These are phyloP conservation scores for Bretschneidera sinensis DNA, from an alignment of 345 rosid genomes.

Conservation along the genomic window DNA sequence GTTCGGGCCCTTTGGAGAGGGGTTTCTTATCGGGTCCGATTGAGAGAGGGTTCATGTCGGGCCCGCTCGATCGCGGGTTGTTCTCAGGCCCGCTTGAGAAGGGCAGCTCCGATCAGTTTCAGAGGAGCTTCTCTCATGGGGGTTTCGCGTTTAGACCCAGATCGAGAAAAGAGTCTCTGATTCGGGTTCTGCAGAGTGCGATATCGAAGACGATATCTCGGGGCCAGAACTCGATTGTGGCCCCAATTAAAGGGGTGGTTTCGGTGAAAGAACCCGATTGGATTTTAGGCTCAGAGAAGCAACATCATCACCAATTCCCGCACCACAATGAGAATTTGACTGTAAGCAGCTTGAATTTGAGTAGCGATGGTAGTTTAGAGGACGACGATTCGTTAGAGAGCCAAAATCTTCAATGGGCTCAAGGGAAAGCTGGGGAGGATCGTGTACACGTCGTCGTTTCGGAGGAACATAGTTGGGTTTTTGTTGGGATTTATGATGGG, in stretches of 20 bases:
- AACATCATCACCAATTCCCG: slow-evolving; percentile 15
- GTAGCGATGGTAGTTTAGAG: slow-evolving; percentile 73
- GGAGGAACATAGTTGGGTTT: slow-evolving; percentile 91
- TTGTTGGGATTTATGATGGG: slow-evolving; percentile 96
- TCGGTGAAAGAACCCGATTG: slow-evolving; percentile 70
- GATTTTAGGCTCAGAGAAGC: slow-evolving; percentile 54
- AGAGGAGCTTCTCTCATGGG: slow-evolving; percentile 79
- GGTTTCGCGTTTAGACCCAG: slow-evolving; percentile 46
- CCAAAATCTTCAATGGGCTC: slow-evolving; percentile 97
- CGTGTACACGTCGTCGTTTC: slow-evolving; percentile 98
- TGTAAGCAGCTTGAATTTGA: slow-evolving; percentile 51
- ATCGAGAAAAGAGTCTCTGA: slow-evolving; percentile 54
- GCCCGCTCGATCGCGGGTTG: slow-evolving; percentile 76
- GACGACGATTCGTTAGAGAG: slow-evolving; percentile 64
- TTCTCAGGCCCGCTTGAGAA: slow-evolving; percentile 56
- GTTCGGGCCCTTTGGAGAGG: slow-evolving; percentile 68
- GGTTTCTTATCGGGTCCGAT: slow-evolving; percentile 86
- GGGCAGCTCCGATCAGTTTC: slow-evolving; percentile 50
- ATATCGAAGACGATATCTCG: slow-evolving; percentile 63
- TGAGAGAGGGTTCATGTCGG: slow-evolving; percentile 85
- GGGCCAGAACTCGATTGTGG: slow-evolving; percentile 72
- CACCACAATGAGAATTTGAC: slow-evolving; percentile 61
- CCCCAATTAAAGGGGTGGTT: slow-evolving; percentile 57
- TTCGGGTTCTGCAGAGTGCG: slow-evolving; percentile 65
- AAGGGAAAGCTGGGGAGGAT: slow-evolving; percentile 98